Evolutionary conservation across 1,139 yeast species (phyloP).

Genomic region (Yamadazyma triangularis): DNA sequence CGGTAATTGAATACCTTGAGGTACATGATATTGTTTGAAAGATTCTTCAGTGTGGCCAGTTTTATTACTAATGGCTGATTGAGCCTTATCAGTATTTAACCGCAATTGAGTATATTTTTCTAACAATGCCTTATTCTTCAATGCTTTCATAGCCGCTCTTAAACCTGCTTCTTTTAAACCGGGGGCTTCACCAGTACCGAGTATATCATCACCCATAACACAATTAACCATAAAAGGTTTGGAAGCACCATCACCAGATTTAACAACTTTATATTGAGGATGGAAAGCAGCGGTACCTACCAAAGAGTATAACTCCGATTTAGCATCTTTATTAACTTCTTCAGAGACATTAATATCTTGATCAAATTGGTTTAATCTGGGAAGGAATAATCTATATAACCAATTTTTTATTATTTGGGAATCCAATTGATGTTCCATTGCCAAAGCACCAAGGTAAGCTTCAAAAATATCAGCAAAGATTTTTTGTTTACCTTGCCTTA

Average conservation of each 20-base stretch:
- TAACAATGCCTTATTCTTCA: conserved; percentile 53
- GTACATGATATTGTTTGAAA: not conserved
- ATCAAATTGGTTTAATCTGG: conserved; percentile 23
- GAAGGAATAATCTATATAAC: conserved; percentile 50
- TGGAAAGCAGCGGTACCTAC: conserved; percentile 72
- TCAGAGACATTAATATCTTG: conserved; percentile 21
- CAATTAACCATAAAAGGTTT: conserved; percentile 62
- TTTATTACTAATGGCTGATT: conserved; percentile 17
- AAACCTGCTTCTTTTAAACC: conserved; percentile 65
- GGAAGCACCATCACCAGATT: conserved; percentile 50
- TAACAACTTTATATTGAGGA: conserved; percentile 58
- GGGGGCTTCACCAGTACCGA: conserved; percentile 60
- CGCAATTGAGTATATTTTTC: conserved; percentile 63
- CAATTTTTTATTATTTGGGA: conserved; percentile 52
- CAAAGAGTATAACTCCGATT: conserved; percentile 69
- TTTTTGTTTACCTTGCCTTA: conserved; percentile 43
- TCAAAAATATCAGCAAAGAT: conserved; percentile 78
- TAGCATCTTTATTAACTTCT: conserved; percentile 58
- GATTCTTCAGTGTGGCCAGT: conserved; percentile 1
- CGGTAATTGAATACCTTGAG: conserved; percentile 16
- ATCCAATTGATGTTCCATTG: conserved; percentile 51
- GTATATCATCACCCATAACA: conserved; percentile 48
- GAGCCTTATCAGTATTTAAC: conserved; percentile 54
- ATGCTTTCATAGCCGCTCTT: conserved; percentile 67
- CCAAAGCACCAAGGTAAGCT: conserved; percentile 85